Conservation (phyloP, 2,329 filamentous ascomycete genomes). For the Hysterium pulicare region DNA sequence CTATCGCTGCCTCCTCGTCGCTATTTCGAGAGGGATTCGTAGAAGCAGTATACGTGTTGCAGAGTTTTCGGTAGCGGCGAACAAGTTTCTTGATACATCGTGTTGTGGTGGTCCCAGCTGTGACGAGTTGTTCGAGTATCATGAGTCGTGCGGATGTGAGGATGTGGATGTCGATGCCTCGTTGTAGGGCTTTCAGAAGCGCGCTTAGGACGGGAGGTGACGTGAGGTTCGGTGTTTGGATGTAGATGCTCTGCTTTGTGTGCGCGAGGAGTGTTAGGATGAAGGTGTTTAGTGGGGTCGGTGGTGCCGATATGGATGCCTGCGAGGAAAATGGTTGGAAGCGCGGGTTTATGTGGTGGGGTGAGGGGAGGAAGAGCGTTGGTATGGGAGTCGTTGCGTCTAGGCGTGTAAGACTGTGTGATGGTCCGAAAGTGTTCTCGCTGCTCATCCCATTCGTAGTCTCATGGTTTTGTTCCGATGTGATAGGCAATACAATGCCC, state of each 20-base stretch:
- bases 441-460: not conserved
- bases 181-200: conserved; percentile 57
- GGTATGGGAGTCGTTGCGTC: conserved; percentile 31
- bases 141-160: conserved; percentile 69
- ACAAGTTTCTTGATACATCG: conserved; percentile 61
- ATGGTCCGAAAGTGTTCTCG: not conserved
- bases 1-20: conserved; percentile 30
- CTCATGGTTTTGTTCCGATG: not conserved
- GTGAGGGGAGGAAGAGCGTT: conserved; percentile 69
- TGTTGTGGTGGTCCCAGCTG: conserved; percentile 69
- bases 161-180: conserved; percentile 66
- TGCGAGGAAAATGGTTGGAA: conserved; percentile 48
- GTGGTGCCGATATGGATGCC: conserved; percentile 54
- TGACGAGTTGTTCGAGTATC: conserved; percentile 76
- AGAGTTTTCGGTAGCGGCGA: conserved; percentile 48
- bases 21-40: conserved; percentile 6
- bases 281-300: conserved; percentile 66
- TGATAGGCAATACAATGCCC: not conserved
- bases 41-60: conserved; percentile 17
- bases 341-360: conserved; percentile 66
- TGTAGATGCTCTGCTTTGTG: conserved; percentile 59
- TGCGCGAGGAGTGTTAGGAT: conserved; percentile 59
- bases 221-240: conserved; percentile 78
- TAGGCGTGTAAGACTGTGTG: conserved; percentile 3
- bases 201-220: conserved; percentile 61